phyloP scores from a whole-genome alignment of 306 rosid species.

The Morella rubra region DNA sequence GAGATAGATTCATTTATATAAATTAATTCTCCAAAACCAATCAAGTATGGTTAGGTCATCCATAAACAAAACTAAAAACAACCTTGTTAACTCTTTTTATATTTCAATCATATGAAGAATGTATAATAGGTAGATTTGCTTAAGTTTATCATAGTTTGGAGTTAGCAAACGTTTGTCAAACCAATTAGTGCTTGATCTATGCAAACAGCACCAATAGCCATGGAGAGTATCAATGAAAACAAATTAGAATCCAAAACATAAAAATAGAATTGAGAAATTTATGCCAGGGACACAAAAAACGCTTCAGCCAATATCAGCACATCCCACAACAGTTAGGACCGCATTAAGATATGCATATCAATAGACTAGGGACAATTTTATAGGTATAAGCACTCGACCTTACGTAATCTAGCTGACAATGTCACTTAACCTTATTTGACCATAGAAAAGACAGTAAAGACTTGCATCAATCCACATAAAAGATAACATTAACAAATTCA shows the following conservation, averaged over 20 bases:
- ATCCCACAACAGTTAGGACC: background rate
- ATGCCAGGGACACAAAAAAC: background rate
- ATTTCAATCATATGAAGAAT: background rate
- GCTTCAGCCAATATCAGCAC: background rate
- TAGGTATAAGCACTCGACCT: background rate
- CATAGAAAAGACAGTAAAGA: background rate
- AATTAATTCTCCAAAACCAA: too few relatives aligned
- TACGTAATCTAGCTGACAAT: constrained; percentile 1
- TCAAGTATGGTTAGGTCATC: background rate
- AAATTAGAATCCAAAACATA: background rate
- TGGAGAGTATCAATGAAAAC: background rate
- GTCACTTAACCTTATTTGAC: constrained; percentile 4
- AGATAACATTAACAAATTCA: constrained; percentile 23
- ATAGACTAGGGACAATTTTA: background rate
- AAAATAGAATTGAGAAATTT: background rate
- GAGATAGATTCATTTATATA: too few relatives aligned
- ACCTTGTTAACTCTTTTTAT: background rate
- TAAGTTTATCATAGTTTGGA: background rate
- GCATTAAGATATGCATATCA: background rate
- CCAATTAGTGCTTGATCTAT: background rate
- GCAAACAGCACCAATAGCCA: constrained; percentile 3
- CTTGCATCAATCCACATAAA: background rate
- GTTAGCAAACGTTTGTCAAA: background rate
- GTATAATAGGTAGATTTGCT: background rate
- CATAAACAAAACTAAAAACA: background rate